These are phyloP conservation scores for Clonostachys byssicola DNA, from an alignment of 2,329 filamentous ascomycete species.

Conservation along the genomic window DNA sequence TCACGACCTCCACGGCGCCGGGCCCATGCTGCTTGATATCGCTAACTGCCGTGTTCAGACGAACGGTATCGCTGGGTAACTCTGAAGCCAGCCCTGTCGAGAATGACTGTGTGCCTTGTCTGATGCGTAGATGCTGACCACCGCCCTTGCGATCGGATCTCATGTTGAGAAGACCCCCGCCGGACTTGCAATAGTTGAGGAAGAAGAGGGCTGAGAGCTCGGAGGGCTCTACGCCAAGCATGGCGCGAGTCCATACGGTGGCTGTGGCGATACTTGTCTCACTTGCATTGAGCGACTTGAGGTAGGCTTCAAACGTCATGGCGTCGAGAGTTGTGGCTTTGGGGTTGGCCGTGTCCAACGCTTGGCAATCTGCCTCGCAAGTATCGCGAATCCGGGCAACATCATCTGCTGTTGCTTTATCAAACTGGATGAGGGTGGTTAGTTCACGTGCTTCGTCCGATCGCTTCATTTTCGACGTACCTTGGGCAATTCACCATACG, in stretches of 20 bases:
- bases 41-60: constrained; percentile 21
- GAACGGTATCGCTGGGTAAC: constrained; percentile 18
- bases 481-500: constrained; percentile 12
- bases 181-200: constrained; percentile 49
- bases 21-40: constrained; percentile 16
- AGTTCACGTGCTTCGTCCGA: not conserved
- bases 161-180: constrained; percentile 46
- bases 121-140: constrained; percentile 45
- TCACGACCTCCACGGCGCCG: constrained; percentile 13
- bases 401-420: not conserved
- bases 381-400: constrained; percentile 13
- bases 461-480: constrained; percentile 4
- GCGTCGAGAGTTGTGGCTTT: constrained; percentile 12
- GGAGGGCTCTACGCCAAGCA: constrained; percentile 42
- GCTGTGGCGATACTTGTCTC: constrained; percentile 24
- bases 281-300: constrained; percentile 12
- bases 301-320: constrained; percentile 19
- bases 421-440: constrained; percentile 1
- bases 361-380: constrained; percentile 18
- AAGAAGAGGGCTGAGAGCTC: constrained; percentile 50
- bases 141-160: constrained; percentile 46
- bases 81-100: constrained; percentile 24
- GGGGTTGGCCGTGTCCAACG: constrained; percentile 12
- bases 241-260: constrained; percentile 40
- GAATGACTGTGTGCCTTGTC: constrained; percentile 39